These are phyloP conservation scores for Cylindrodendrum hubeiense DNA, from an alignment of 2,329 filamentous ascomycete genomes.

Conservation along the genomic window DNA sequence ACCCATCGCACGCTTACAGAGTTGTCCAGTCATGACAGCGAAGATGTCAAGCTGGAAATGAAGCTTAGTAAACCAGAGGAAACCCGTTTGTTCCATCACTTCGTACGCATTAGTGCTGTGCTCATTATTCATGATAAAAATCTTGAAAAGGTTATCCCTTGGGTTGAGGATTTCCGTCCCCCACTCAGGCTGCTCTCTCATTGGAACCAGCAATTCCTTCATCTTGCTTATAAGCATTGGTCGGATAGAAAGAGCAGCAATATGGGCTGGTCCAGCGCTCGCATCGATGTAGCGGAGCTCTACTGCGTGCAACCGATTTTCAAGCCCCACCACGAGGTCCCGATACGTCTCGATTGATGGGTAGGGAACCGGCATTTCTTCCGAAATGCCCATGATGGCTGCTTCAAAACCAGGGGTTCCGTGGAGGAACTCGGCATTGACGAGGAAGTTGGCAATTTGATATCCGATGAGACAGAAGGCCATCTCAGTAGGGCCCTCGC, in stretches of 20 bases:
- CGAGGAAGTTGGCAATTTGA: conserved; percentile 63
- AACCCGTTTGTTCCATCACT: conserved; percentile 58
- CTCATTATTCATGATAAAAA: conserved; percentile 63
- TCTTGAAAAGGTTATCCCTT: conserved; percentile 68
- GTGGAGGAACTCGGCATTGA: conserved; percentile 55
- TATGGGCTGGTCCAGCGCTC: conserved; percentile 64
- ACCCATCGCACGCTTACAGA: conserved; percentile 62
- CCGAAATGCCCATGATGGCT: conserved; percentile 58
- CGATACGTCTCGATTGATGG: conserved; percentile 56
- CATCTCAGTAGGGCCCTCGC: conserved; percentile 72
- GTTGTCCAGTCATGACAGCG: conserved; percentile 66
- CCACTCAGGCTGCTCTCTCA: conserved; percentile 61
- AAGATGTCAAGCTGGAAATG: conserved; percentile 70
- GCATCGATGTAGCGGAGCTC: conserved; percentile 65
- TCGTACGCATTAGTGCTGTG: conserved; percentile 60
- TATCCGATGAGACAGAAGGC: conserved; percentile 65
- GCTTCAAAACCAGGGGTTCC: conserved; percentile 62
- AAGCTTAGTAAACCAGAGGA: conserved; percentile 66
- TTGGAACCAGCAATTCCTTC: conserved; percentile 59
- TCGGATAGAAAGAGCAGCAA: conserved; percentile 62
- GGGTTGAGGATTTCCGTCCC: conserved; percentile 61
- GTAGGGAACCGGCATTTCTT: conserved; percentile 41
- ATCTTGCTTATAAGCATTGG: conserved; percentile 64
- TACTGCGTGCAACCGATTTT: conserved; percentile 57
- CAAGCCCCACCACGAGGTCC: conserved; percentile 56